A percentile compares a stretch with the other conserved stretches of the same genome.
Evolutionary conservation across 805 yeast species (phyloP).

Genomic region (Candida easanensis): DNA sequence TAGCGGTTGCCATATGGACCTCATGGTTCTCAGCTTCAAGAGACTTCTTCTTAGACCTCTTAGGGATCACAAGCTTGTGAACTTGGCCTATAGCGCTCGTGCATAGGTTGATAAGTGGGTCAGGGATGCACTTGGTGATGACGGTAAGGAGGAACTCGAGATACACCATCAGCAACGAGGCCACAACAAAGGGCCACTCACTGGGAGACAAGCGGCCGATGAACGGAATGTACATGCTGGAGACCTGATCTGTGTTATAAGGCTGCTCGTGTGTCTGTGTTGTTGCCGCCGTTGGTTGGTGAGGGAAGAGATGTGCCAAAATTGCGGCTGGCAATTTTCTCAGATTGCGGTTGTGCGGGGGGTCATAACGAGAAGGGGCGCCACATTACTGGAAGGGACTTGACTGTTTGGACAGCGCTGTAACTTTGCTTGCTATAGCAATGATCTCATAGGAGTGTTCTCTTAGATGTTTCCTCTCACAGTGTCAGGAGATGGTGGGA

Average conservation of each 20-base stretch:
- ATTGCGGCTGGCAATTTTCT: too few species aligned
- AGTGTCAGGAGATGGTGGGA: too few species aligned
- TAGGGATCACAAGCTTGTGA: constrained; percentile 19
- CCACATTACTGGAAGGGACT: too few species aligned
- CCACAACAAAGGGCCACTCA: constrained; percentile 48
- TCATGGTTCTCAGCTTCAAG: constrained; percentile 14
- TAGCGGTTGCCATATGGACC: constrained; percentile 7
- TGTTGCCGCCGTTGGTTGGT: too few species aligned
- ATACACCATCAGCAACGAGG: constrained; percentile 47
- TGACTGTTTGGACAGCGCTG: too few species aligned
- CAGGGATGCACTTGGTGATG: constrained; percentile 46
- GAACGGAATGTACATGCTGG: constrained; percentile 33
- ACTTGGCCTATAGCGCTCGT: constrained; percentile 29
- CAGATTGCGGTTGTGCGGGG: too few species aligned
- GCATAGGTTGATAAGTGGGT: constrained; percentile 34
- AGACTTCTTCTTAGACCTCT: background rate
- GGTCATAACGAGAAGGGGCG: too few species aligned
- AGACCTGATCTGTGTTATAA: background rate
- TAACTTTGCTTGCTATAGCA: too few species aligned
- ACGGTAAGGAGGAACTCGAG: constrained; percentile 44
- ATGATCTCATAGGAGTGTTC: too few species aligned
- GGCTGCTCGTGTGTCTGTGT: background rate
- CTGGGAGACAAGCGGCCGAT: constrained; percentile 43
- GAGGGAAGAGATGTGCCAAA: too few species aligned
- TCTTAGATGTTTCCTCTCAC: too few species aligned